Conservation (phyloP, 352 stramenopile species). For the Albugo candida region DNA sequence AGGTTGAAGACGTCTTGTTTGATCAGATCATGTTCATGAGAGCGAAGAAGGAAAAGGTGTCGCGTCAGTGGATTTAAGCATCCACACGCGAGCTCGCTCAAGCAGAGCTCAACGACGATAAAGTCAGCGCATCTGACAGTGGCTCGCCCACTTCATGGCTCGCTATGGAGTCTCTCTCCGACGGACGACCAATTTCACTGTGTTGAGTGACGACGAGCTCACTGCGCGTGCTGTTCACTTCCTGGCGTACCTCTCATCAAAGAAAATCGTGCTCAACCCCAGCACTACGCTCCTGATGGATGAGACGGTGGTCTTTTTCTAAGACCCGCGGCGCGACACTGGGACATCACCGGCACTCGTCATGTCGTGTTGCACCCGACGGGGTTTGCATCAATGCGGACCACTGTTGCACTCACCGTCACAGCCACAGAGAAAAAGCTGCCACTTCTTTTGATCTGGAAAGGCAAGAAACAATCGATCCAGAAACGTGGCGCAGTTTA, state of each 20-base stretch:
- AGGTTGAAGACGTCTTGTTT: conserved; percentile 6
- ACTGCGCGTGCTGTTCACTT: conserved; percentile 5
- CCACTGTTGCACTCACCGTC: not conserved
- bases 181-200: conserved; percentile 9
- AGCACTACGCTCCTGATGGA: not conserved
- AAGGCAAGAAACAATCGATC: too few relatives aligned
- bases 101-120: not conserved
- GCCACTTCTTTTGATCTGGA: too few relatives aligned
- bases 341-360: not conserved
- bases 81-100: not conserved
- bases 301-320: not conserved
- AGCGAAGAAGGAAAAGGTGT: conserved; percentile 2
- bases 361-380: not conserved
- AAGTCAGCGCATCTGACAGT: conserved; percentile 1
- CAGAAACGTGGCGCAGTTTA: too few relatives aligned
- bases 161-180: conserved; percentile 3
- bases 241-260: not conserved
- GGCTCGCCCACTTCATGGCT: conserved; percentile 5
- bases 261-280: not conserved
- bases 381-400: not conserved
- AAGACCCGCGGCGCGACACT: not conserved
- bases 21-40: conserved; percentile 3
- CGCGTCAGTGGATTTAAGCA: conserved; percentile 1
- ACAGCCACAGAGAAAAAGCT: not conserved
- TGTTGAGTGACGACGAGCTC: conserved; percentile 3